These are phyloP conservation scores for Usnea hakonensis DNA, from an alignment of 495 filamentous ascomycete species.

Conservation along the genomic window DNA sequence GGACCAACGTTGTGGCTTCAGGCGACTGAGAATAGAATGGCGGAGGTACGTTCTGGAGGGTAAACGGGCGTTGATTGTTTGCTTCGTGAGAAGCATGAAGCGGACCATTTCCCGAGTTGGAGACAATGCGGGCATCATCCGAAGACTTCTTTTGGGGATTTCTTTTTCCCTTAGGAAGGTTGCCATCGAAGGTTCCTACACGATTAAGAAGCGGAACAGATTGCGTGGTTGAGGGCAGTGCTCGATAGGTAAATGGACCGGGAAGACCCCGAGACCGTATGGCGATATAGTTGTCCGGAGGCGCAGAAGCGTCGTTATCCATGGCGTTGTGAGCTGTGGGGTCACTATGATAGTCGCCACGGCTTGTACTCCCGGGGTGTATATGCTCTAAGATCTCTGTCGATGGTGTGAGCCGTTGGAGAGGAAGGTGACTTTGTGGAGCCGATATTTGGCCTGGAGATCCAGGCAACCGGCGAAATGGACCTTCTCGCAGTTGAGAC, in stretches of 20 bases:
- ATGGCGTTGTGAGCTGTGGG: neutral
- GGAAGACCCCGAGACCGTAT: constrained; percentile 3
- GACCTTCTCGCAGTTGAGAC: neutral
- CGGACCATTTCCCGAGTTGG: neutral
- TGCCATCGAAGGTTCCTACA: neutral
- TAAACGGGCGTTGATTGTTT: neutral
- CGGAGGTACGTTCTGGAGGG: neutral
- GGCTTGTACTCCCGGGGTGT: constrained; percentile 3
- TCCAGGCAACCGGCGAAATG: neutral
- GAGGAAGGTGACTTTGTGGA: neutral
- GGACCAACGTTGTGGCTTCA: neutral
- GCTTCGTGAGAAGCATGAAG: neutral
- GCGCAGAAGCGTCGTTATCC: neutral
- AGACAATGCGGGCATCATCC: constrained; percentile 9
- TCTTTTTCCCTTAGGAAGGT: constrained; percentile 6
- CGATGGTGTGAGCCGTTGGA: constrained; percentile 1
- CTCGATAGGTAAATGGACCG: constrained; percentile 1
- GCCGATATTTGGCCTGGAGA: neutral
- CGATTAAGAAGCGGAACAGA: neutral
- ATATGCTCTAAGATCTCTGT: constrained; percentile 9
- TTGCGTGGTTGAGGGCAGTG: neutral
- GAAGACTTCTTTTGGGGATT: constrained; percentile 10
- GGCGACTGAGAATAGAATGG: neutral
- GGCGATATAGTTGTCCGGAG: neutral
- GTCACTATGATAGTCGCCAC: constrained; percentile 10